Base-by-base conservation (phyloP, 441 rosid species). In the Theobroma grandiflorum region DNA sequence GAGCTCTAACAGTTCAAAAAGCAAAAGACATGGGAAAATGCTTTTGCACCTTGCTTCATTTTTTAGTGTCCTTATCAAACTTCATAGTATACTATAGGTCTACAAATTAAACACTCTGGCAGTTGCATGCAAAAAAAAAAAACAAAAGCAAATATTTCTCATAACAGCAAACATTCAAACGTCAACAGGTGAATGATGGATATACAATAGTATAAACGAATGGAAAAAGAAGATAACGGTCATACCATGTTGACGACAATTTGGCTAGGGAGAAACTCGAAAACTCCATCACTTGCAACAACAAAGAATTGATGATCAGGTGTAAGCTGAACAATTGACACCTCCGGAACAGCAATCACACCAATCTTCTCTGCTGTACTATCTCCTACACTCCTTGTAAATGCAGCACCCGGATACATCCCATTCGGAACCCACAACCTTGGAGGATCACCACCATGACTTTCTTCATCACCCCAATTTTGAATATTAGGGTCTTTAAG, bases 261-360 rank as follows among this genome's bases (percentile, higher is more conserved):
- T 84, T 93, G 98, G 88, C 98, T 97, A 45, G 97, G 89, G 82
- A 97, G 94, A 82, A 95, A 97, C 92, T 97, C 99, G 69, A 94
- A 97, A 71, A 95, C 94, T 63, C 99, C 99, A 82, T 95, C 99
- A 74, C 99, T 97, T 20, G 99, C 99, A 83, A 97, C 94, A 74
- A 97, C 89, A 69, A 97, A 95, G 86, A 95, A 97, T 84, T 87
- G 69, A 84, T 95, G 96, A 80, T 88, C 85, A 11, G 94, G 91
- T 42, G 86, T 89, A 22, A 97, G 92, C 76, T 83, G 89, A 82
- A 93, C 86, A 79, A 86, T 72, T 0, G 90, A 87, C 75, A 97
- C 91, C 85, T 97, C 99, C 5, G 99, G 99, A 63, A 84, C 95
- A 42, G 99, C 90, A 81, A 90, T 79, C 47, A 91, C 99, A 79